Percentiles rank a stretch among this genome's conserved stretches.
Conservation (phyloP, 1,139 yeast species). For the Martiniozyma asiatica region DNA sequence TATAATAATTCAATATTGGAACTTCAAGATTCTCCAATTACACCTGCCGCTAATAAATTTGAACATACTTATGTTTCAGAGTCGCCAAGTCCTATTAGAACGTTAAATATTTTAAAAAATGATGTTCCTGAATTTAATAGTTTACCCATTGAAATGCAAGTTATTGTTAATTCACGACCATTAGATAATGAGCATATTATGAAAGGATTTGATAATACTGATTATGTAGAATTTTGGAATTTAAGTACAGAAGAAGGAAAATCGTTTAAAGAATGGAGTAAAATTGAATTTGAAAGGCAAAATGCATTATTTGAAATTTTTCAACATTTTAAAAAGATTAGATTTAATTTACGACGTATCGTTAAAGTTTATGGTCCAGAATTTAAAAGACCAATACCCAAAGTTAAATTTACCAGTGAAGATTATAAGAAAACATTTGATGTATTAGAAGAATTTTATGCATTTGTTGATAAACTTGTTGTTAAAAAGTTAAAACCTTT, state of each 20-base stretch:
- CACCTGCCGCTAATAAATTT: conserved; percentile 2
- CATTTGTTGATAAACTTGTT: conserved; percentile 18
- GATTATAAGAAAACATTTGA: conserved; percentile 20
- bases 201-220: conserved; percentile 13
- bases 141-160: conserved; percentile 14
- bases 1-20: too few species aligned
- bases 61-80: conserved; percentile 5
- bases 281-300: conserved; percentile 18
- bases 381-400: conserved; percentile 10
- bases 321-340: conserved; percentile 10
- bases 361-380: conserved; percentile 27
- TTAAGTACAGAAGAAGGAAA: conserved; percentile 15
- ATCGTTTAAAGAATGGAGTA: conserved; percentile 15
- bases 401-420: conserved; percentile 9
- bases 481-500: conserved; percentile 15
- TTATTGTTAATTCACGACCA: conserved; percentile 20
- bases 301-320: conserved; percentile 16
- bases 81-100: conserved; percentile 3
- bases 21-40: too few species aligned
- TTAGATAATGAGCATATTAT: conserved; percentile 13
- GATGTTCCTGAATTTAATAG: conserved; percentile 5
- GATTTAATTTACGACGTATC: conserved; percentile 44
- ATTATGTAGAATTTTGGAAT: conserved; percentile 20
- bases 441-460: conserved; percentile 15
- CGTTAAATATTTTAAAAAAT: background rate